phyloP scores from a whole-genome alignment of 345 rosid genomes.

The Garcia nutans region DNA sequence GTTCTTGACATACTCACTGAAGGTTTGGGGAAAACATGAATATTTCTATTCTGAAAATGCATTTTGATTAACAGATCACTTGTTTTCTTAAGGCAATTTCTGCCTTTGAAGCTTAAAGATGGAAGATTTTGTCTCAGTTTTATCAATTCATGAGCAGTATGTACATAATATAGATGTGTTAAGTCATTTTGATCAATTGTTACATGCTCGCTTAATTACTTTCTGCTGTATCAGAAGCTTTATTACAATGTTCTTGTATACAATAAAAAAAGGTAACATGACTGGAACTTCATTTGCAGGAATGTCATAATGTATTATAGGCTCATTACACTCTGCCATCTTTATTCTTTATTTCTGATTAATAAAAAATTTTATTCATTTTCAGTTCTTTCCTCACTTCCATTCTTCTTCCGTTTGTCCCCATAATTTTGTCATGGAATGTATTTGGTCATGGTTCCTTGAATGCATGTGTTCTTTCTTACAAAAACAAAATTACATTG shows the following conservation, averaged over 20 bases:
- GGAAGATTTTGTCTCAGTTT: background rate
- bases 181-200: background rate
- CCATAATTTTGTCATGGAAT: too few species aligned
- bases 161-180: background rate
- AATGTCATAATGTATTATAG: background rate
- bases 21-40: slow-evolving; percentile 28
- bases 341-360: too few species aligned
- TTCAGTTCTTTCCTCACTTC: too few species aligned
- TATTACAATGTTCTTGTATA: background rate
- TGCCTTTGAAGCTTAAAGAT: background rate
- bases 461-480: too few species aligned
- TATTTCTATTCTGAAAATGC: background rate
- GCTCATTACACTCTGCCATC: background rate
- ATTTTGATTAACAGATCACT: background rate
- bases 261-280: background rate
- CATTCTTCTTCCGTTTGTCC: too few species aligned
- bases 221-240: background rate
- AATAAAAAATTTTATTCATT: too few species aligned
- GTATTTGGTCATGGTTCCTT: too few species aligned
- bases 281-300: background rate
- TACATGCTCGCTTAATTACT: background rate
- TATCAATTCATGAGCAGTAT: background rate
- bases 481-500: too few species aligned
- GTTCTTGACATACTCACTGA: slow-evolving; percentile 42
- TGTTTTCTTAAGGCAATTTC: background rate